Percentiles rank a stretch among this genome's conserved stretches.
Conservation (phyloP, 176 grass and related monocot species). For the Cymbopogon citratus region DNA sequence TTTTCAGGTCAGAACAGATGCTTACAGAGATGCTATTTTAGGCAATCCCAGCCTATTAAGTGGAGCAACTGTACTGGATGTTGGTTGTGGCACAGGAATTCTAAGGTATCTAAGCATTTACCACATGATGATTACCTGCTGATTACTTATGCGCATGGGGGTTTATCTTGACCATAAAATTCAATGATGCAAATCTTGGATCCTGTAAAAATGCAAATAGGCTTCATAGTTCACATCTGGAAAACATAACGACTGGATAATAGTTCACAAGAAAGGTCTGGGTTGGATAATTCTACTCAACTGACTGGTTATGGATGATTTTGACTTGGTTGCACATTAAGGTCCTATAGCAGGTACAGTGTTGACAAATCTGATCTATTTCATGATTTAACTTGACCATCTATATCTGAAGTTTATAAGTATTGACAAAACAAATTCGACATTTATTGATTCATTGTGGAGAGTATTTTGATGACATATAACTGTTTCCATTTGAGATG, state of each 20-base stretch:
- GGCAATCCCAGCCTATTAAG: slow-evolving; percentile 69
- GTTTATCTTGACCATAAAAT: slow-evolving; percentile 10
- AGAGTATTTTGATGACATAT: background rate
- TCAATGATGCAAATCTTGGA: background rate
- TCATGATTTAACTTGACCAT: background rate
- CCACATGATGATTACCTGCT: background rate
- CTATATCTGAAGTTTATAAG: background rate
- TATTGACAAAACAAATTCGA: background rate
- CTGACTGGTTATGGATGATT: background rate
- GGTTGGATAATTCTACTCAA: background rate
- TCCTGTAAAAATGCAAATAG: slow-evolving; percentile 4
- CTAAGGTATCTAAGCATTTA: slow-evolving; percentile 49
- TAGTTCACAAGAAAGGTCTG: background rate
- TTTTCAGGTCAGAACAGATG: slow-evolving; percentile 85
- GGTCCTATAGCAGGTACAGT: background rate
- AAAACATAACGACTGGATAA: background rate
- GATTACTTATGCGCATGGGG: background rate
- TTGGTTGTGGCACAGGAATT: slow-evolving; percentile 97
- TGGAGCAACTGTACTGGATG: slow-evolving; percentile 74
- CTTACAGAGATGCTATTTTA: slow-evolving; percentile 82
- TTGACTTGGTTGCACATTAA: background rate
- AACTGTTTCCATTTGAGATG: background rate
- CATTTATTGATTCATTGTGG: background rate
- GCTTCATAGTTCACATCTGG: background rate
- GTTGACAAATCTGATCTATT: background rate